These are phyloP conservation scores for Cutaneotrichosporon mucoides DNA, from an alignment of 1,284 basidiomycete species.

Conservation along the genomic window DNA sequence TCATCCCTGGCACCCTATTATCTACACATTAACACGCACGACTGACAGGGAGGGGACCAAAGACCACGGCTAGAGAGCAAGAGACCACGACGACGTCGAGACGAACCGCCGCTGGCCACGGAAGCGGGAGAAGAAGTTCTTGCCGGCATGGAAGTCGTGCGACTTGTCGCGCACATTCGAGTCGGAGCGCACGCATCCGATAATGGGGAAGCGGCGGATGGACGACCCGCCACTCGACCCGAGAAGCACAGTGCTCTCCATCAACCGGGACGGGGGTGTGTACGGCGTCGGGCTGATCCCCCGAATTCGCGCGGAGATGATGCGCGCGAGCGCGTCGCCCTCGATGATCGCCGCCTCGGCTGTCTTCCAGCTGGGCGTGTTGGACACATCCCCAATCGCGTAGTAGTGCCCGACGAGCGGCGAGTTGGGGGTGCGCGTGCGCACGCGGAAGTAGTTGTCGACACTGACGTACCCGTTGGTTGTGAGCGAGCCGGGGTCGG, in stretches of 20 bases:
- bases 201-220: slow-evolving; percentile 27
- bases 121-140: slow-evolving; percentile 31
- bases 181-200: slow-evolving; percentile 19
- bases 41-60: no score
- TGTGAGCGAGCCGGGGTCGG: slow-evolving; percentile 36
- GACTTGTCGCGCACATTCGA: slow-evolving; percentile 22
- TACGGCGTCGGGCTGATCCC: slow-evolving; percentile 30
- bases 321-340: slow-evolving; percentile 22
- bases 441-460: slow-evolving; percentile 33
- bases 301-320: slow-evolving; percentile 33
- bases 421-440: slow-evolving; percentile 14
- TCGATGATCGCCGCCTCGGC: slow-evolving; percentile 26
- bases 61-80: neutral
- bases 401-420: slow-evolving; percentile 35
- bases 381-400: slow-evolving; percentile 43
- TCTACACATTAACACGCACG: no score
- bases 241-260: slow-evolving; percentile 30
- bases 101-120: slow-evolving; percentile 21
- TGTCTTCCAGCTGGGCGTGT: slow-evolving; percentile 40
- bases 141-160: slow-evolving; percentile 27
- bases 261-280: slow-evolving; percentile 11
- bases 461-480: slow-evolving; percentile 41
- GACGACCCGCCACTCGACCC: slow-evolving; percentile 31
- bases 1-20: no score
- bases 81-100: neutral